These are phyloP conservation scores for Mimosa bimucronata DNA, from an alignment of 306 rosid genomes.

Conservation along the genomic window DNA sequence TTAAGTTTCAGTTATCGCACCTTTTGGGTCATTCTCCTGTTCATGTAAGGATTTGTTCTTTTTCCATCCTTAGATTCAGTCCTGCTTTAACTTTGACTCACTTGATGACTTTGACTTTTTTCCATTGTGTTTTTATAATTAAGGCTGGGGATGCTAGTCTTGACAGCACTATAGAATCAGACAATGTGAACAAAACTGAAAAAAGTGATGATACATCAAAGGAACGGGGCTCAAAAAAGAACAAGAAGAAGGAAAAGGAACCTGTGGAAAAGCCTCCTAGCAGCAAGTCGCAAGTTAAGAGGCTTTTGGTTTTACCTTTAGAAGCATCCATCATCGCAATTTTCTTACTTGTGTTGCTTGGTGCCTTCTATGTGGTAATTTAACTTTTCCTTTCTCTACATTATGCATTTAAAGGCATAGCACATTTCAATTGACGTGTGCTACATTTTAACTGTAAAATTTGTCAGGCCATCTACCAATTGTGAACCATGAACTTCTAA, in stretches of 20 bases:
- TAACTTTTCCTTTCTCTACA: slow-evolving; percentile 14
- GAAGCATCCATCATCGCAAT: slow-evolving; percentile 79
- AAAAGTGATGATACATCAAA: slow-evolving; percentile 68
- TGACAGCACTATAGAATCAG: slow-evolving; percentile 47
- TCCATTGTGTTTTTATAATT: slow-evolving; percentile 37
- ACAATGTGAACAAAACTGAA: slow-evolving; percentile 63
- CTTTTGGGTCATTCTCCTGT: slow-evolving; percentile 42
- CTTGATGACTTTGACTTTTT: slow-evolving; percentile 26
- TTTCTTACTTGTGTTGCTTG: slow-evolving; percentile 80
- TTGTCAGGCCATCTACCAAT: slow-evolving; percentile 9
- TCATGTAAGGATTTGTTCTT: slow-evolving; percentile 48
- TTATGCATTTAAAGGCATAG: slow-evolving; percentile 29
- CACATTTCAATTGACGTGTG: slow-evolving; percentile 24
- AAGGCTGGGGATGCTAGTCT: slow-evolving; percentile 71
- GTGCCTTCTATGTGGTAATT: slow-evolving; percentile 98
- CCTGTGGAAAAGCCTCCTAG: slow-evolving; percentile 73
- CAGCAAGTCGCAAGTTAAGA: slow-evolving; percentile 62
- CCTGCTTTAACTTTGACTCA: slow-evolving; percentile 27
- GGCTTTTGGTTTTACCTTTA: slow-evolving; percentile 89
- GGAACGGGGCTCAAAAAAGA: slow-evolving; percentile 79
- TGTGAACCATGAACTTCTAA: slow-evolving; percentile 1
- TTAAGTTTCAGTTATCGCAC: slow-evolving; percentile 85
- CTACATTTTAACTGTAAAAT: slow-evolving; percentile 29
- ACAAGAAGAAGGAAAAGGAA: slow-evolving; percentile 86
- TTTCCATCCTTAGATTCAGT: slow-evolving; percentile 6